phyloP scores from a whole-genome alignment of 371 early-diverging fungal genomes.

The Lichtheimia hyalospora region DNA sequence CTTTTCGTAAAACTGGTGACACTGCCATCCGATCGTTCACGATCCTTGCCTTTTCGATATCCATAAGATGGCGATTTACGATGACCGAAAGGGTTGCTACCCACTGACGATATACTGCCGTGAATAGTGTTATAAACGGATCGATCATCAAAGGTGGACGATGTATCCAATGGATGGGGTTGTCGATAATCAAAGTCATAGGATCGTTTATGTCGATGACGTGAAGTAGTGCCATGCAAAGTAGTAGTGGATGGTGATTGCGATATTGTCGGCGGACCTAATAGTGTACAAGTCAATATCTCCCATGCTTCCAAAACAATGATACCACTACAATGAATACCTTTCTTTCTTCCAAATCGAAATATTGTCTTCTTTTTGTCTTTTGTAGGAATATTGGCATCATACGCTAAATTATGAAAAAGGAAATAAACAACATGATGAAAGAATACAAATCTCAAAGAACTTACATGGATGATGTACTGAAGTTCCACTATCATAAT shows the following conservation, averaged over 20 bases:
- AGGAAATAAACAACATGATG: too few species aligned
- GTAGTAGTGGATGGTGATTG: constrained; percentile 3
- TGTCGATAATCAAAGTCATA: constrained; percentile 11
- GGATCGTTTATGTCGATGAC: constrained; percentile 12
- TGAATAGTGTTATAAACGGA: not conserved
- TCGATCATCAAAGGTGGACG: constrained; percentile 10
- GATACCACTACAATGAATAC: not conserved
- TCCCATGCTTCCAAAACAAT: too few species aligned
- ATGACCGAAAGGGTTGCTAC: not conserved
- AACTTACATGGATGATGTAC: too few species aligned
- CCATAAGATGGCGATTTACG: not conserved
- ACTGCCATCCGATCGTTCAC: constrained; percentile 10
- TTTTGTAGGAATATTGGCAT: constrained; percentile 17
- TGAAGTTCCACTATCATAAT: too few species aligned
- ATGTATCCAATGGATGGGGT: constrained; percentile 4
- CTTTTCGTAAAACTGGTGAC: not conserved
- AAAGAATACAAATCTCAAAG: too few species aligned
- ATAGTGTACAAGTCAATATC: not conserved
- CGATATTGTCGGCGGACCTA: not conserved
- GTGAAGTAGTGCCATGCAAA: constrained; percentile 6
- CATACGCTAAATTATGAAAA: too few species aligned
- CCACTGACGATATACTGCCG: too few species aligned
- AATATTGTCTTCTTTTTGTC: constrained; percentile 29
- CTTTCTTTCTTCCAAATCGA: constrained; percentile 35
- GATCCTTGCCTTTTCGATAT: constrained; percentile 13